Evolutionary conservation across 495 filamentous ascomycete species (phyloP), one percentile per base, ranked within the genome.

Genomic region (Penicillium steckii): DNA sequence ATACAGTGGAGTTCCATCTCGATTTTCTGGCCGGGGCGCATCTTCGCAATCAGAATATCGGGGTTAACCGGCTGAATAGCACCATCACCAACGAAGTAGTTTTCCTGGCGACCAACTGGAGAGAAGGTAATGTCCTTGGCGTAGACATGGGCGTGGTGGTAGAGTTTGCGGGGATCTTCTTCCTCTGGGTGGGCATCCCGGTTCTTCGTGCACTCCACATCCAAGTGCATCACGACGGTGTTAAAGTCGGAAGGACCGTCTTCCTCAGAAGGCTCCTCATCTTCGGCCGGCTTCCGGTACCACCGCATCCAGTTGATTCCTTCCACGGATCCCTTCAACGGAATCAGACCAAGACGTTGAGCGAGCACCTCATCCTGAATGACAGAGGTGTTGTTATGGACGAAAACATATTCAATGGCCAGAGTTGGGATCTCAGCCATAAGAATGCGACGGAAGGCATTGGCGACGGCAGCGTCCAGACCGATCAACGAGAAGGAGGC

Each of bases 301-400:
- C 87, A 96, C 60, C 85, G 82, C 74, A 97, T 85, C 69, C 85
- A 85, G 45, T 82, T 79, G 45, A 97, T 75, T 10, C 89, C 91
- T 23, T 85, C 78, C 52, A 83, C 81, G 44, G 82, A 80, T 55
- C 89, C 94, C 27, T 83, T 86, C 48, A 99, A 83, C 7, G 95
- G 95, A 46, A 99, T 86, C 32, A 97, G 81, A 37, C 95, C 95
- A 19, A 99, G 78, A 17, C 95, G 82, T 61, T 89, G 85, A 2
- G 90, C 82, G 32, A 99, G 85, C 1, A 99, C 91, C 70, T 99
- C 95, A 68, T 99, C 95, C 66, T 96, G 91, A 61, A 99, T 93
- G 18, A 99, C 87, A 9, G 89, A 94, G 48, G 92, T 97, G 75
- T 99, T 99, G 76, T 95, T 91, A 62, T 87, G 75, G 41, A 97